Percentiles rank a stretch among this genome's conserved stretches.
These are phyloP conservation scores for Halenospora varia DNA, from an alignment of 495 filamentous ascomycete genomes.

Conservation along the genomic window DNA sequence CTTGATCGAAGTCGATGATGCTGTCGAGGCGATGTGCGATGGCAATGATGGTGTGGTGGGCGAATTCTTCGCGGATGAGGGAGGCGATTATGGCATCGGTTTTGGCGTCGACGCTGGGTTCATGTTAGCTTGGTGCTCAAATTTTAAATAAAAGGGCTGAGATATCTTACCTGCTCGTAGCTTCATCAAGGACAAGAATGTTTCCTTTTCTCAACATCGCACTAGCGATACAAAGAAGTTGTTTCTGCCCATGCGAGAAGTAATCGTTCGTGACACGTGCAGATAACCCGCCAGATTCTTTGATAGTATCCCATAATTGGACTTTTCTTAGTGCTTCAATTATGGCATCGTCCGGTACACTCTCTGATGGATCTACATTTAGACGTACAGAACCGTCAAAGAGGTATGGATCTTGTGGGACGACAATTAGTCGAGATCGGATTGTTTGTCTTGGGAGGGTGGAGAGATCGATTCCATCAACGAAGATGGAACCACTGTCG, in stretches of 20 bases:
- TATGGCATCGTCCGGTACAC: conserved; percentile 19
- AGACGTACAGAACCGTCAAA: conserved; percentile 45
- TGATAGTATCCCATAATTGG: not conserved
- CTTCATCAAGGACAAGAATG: conserved; percentile 31
- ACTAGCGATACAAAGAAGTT: conserved; percentile 59
- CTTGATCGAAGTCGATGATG: conserved; percentile 84
- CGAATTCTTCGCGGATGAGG: conserved; percentile 60
- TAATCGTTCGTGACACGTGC: conserved; percentile 45
- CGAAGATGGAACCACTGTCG: conserved; percentile 25
- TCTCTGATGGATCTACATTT: conserved; percentile 70
- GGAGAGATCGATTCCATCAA: conserved; percentile 33
- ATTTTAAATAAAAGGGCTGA: no score
- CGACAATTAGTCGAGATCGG: conserved; percentile 32
- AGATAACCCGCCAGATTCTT: conserved; percentile 33
- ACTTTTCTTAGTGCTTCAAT: conserved; percentile 16
- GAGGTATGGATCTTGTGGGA: conserved; percentile 40
- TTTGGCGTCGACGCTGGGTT: conserved; percentile 90
- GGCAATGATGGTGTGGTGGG: conserved; percentile 89
- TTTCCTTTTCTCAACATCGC: conserved; percentile 43
- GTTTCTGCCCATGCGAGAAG: conserved; percentile 58
- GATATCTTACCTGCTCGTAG: conserved; percentile 42
- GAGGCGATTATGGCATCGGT: conserved; percentile 76
- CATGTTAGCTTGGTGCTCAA: no score
- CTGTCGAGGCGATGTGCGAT: conserved; percentile 96
- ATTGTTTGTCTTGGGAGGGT: conserved; percentile 23